Evolutionary conservation across 257 asterid genomes (phyloP).

Genomic region (Parsonsia alboflavescens): DNA sequence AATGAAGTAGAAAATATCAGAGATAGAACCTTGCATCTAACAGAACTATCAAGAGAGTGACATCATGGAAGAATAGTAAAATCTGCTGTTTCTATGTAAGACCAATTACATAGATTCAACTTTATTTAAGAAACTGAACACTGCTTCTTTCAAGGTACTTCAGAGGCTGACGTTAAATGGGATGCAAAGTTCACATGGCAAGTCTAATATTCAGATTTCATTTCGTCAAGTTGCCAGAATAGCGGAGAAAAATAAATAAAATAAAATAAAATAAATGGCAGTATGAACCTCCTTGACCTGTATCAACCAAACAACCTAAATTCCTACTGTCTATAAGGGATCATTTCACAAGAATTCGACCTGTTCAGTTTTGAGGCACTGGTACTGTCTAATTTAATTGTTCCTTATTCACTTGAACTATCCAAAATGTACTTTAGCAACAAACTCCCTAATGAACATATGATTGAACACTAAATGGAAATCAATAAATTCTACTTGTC

Average conservation of each 20-base stretch:
- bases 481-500: neutral
- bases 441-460: neutral
- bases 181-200: neutral
- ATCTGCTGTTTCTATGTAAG: neutral
- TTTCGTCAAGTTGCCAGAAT: neutral
- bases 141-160: neutral
- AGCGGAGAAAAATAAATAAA: too few relatives aligned
- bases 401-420: neutral
- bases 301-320: neutral
- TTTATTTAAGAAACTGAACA: neutral
- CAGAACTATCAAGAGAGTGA: neutral
- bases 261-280: too few relatives aligned
- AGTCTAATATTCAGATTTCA: neutral
- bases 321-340: neutral
- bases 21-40: neutral
- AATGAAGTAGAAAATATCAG: conserved; percentile 14
- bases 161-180: neutral
- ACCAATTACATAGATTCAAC: neutral
- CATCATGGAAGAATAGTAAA: neutral
- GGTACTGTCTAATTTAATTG: neutral
- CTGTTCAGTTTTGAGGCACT: neutral
- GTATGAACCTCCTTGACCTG: neutral
- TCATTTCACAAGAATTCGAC: neutral
- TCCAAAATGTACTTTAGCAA: neutral
- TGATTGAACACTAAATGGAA: neutral